Conservation (phyloP, 257 asterid genomes). For the Solanum ossicruentum region DNA sequence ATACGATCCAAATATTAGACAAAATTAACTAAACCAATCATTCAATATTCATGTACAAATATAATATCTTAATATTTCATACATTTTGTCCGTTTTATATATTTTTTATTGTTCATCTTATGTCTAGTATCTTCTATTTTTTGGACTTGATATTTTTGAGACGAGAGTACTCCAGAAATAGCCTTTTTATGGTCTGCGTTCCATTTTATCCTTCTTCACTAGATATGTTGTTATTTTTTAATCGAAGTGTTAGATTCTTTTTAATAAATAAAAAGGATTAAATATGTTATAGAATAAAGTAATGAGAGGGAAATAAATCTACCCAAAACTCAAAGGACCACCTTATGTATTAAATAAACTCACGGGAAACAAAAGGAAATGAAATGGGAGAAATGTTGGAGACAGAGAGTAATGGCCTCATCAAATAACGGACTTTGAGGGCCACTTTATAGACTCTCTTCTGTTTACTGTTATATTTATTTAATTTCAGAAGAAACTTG, state of each 20-base stretch:
- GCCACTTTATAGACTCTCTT: background rate
- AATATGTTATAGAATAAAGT: background rate
- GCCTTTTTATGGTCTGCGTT: rapidly evolving
- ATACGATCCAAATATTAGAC: too few species aligned
- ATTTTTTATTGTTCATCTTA: too few species aligned
- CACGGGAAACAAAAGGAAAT: background rate
- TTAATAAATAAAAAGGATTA: background rate
- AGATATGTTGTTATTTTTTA: too few species aligned
- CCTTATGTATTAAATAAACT: background rate
- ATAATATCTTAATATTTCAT: too few species aligned
- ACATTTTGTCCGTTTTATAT: too few species aligned
- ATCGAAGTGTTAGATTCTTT: background rate
- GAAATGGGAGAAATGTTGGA: background rate
- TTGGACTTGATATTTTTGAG: too few species aligned
- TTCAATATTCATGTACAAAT: too few species aligned
- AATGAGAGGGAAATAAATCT: background rate
- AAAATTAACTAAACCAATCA: too few species aligned
- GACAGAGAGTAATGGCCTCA: background rate
- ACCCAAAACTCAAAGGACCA: background rate
- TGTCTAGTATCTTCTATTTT: too few species aligned
- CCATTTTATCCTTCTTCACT: too few species aligned
- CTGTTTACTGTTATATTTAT: background rate
- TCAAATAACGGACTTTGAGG: background rate
- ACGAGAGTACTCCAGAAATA: too few species aligned
- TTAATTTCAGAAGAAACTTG: background rate